Evolutionary conservation across 208 protist genomes (phyloP).

Genomic region (Trypanosoma avium): DNA sequence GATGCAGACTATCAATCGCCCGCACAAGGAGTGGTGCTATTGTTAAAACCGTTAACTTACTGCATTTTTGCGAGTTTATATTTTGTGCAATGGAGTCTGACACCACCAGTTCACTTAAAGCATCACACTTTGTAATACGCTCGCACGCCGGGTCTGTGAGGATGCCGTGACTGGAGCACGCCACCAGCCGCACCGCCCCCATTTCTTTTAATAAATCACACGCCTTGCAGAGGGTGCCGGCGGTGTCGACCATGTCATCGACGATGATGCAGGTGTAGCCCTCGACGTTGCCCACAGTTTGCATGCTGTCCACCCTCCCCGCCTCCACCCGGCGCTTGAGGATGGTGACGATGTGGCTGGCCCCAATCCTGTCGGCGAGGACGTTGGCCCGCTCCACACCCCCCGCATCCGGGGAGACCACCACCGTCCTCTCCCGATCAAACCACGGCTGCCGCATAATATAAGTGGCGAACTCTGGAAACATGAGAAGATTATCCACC

Average conservation of each 20-base stretch:
- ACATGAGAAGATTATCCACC: slow-evolving; percentile 94
- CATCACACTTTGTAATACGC: slow-evolving; percentile 84
- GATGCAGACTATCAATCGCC: slow-evolving; percentile 86
- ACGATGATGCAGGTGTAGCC: slow-evolving; percentile 95
- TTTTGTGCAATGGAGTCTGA: slow-evolving; percentile 89
- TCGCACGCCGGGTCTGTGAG: slow-evolving; percentile 90
- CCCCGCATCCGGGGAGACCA: slow-evolving; percentile 97
- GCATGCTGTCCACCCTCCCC: slow-evolving; percentile 92
- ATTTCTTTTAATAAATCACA: slow-evolving; percentile 86
- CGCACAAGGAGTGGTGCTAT: slow-evolving; percentile 87
- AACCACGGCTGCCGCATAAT: slow-evolving; percentile 83
- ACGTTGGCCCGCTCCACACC: slow-evolving; percentile 94
- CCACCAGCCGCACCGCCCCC: slow-evolving; percentile 92
- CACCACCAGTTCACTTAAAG: slow-evolving; percentile 91
- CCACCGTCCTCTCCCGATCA: slow-evolving; percentile 72
- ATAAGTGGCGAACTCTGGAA: slow-evolving; percentile 87
- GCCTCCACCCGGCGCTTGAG: slow-evolving; percentile 91
- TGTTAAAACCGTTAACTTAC: slow-evolving; percentile 87
- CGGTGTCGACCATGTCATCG: slow-evolving; percentile 98
- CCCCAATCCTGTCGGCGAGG: slow-evolving; percentile 82
- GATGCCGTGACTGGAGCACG: slow-evolving; percentile 95
- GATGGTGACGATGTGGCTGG: slow-evolving; percentile 90
- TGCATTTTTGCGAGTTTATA: slow-evolving; percentile 60
- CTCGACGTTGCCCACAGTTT: slow-evolving; percentile 95
- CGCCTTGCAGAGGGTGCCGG: slow-evolving; percentile 93